Base-by-base conservation (phyloP, 257 asterid genomes). In the Salvia splendens region DNA sequence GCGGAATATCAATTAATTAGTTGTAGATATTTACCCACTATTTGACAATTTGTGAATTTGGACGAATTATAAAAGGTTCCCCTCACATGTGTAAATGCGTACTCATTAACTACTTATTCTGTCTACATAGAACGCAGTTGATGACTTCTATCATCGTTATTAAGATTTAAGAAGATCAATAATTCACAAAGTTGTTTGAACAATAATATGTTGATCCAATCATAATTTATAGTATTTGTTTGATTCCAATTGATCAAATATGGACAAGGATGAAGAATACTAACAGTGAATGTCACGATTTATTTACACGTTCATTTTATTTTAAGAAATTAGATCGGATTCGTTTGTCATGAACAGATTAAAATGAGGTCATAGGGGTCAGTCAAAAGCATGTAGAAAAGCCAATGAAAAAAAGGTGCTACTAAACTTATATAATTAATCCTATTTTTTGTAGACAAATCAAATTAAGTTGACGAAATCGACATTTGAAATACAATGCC, bases 161-260 rank as follows among this genome's bases (percentile, higher is more conserved):
- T 36, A 33, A 33, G 36, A 54, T 20, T 20, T 20, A 20, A 55
- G 33, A 55, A 12, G 12, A 30, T 12, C 42, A 11, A 55, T 55
- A 55, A 55, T 55, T 55, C 42, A 54, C 10, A 28, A 54, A 30
- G 61, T 54, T 55, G 61, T 55, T 55, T 24, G 3, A 24, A 24
- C 30, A 32, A 7, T 5, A 30, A 30, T 12, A 5, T 12, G 59
- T 9, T 5, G 42, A 32, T 53, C 15, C 60, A 11, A 17, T 55
- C 32, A 12, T 49, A 49, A 0, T n/a, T n/a, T n/a, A n/a, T n/a
- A n/a, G n/a, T 49, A 6, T 15, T 51, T 8, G 3, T n/a, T n/a
- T 12, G 24, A n/a, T 47, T 47, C 8, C 8, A 5, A 7, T n/a
- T n/a, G 52, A n/a, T 47, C 6, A 47, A 47, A 5, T n/a, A 47